phyloP scores from a whole-genome alignment of 306 rosid species.

The Lithocarpus polystachyus region DNA sequence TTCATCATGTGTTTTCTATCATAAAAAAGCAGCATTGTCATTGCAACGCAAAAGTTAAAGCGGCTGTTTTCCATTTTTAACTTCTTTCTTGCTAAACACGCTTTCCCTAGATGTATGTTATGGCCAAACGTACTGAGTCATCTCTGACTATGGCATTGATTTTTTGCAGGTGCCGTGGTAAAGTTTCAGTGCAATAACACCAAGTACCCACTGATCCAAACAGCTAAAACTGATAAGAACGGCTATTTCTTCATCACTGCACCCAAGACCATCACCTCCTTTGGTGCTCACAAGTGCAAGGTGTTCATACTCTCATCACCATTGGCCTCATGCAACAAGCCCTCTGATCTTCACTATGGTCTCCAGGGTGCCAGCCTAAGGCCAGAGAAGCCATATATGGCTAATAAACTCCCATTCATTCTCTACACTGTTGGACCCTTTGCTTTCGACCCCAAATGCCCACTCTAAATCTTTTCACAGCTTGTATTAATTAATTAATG shows the following conservation, averaged over 20 bases:
- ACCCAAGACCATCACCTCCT: conserved; percentile 57
- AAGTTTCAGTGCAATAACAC: conserved; percentile 73
- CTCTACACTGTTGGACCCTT: conserved; percentile 77
- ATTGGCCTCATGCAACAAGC: conserved; percentile 32
- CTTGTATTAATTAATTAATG: not conserved
- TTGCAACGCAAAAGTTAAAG: not conserved
- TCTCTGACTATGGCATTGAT: not conserved
- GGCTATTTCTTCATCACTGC: conserved; percentile 77
- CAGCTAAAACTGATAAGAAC: conserved; percentile 53
- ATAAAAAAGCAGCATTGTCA: not conserved
- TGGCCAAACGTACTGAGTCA: too few relatives aligned
- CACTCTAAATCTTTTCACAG: not conserved
- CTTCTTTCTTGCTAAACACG: not conserved
- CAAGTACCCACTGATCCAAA: conserved; percentile 28
- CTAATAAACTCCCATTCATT: conserved; percentile 38
- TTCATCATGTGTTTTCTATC: not conserved
- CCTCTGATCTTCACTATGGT: conserved; percentile 60
- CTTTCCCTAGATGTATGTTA: not conserved
- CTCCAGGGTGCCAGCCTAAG: conserved; percentile 42
- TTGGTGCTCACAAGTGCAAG: conserved; percentile 67
- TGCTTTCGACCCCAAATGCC: conserved; percentile 73
- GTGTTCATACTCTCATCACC: conserved; percentile 51
- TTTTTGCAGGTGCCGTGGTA: conserved; percentile 58
- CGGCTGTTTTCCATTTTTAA: not conserved
- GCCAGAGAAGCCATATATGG: conserved; percentile 44